A percentile compares a stretch with the other conserved stretches of the same genome.
Evolutionary conservation across 2,329 filamentous ascomycete genomes (phyloP).

Genomic region (Xylaria sp.): DNA sequence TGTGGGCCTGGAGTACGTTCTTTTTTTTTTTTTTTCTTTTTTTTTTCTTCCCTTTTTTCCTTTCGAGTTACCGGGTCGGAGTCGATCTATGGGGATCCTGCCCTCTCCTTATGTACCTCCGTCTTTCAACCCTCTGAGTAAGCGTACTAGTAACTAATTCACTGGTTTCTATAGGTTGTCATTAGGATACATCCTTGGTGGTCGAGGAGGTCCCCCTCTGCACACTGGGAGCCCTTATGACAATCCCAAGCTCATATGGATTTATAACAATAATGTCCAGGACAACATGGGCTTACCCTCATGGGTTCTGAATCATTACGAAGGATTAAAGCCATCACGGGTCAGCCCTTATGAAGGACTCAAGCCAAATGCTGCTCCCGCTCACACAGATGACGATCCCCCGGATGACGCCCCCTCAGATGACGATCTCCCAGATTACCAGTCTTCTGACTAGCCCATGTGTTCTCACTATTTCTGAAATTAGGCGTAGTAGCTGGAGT

Average conservation of each 20-base stretch:
- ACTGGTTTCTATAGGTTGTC: constrained; percentile 8
- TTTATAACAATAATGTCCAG: constrained; percentile 31
- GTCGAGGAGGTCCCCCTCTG: not conserved
- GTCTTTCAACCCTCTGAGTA: not conserved
- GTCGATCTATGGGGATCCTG: not conserved
- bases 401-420: too few relatives aligned
- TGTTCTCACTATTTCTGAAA: not conserved
- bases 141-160: not conserved
- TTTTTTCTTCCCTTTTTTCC: not conserved
- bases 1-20: constrained; percentile 17
- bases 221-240: not conserved
- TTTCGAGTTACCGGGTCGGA: not conserved
- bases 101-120: not conserved
- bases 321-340: constrained; percentile 7
- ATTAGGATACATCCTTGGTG: constrained; percentile 6
- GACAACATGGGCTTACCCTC: too few relatives aligned
- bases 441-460: not conserved
- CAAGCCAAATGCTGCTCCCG: not conserved
- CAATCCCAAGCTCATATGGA: constrained; percentile 25
- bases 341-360: too few relatives aligned
- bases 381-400: too few relatives aligned
- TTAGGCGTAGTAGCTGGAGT: not conserved
- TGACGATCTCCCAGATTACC: constrained; percentile 9
- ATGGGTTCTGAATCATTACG: constrained; percentile 17
- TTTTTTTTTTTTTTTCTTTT: not conserved